Evolutionary conservation across 495 filamentous ascomycete species (phyloP).

Genomic region (Penicillium bialowiezense): DNA sequence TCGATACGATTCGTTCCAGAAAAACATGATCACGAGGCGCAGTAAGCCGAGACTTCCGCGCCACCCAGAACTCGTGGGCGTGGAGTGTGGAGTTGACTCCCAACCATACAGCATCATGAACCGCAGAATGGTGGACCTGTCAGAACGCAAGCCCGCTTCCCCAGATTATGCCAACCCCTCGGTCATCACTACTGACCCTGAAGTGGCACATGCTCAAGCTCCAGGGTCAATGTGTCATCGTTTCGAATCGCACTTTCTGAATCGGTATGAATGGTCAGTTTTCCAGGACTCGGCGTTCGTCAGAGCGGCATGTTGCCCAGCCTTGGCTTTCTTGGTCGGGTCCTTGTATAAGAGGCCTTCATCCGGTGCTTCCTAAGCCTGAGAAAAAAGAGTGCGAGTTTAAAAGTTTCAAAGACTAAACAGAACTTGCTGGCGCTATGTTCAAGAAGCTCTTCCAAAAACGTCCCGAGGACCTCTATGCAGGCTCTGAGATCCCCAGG

Average conservation of each 20-base stretch:
- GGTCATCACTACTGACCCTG: constrained; percentile 5
- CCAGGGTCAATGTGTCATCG: constrained; percentile 27
- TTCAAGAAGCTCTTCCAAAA: constrained; percentile 20
- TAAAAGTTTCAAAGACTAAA: neutral
- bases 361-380: neutral
- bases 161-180: constrained; percentile 14
- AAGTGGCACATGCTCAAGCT: neutral
- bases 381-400: neutral
- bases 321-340: constrained; percentile 1
- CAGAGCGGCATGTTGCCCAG: neutral
- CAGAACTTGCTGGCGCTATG: constrained; percentile 5
- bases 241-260: constrained; percentile 1
- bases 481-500: constrained; percentile 6
- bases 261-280: constrained; percentile 1
- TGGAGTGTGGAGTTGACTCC: constrained; percentile 12
- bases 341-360: constrained; percentile 5
- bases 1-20: neutral
- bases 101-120: constrained; percentile 1
- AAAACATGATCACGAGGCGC: constrained; percentile 11
- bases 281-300: neutral
- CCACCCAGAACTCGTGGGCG: constrained; percentile 12
- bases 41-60: constrained; percentile 3
- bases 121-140: constrained; percentile 5
- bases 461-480: constrained; percentile 14
- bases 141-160: constrained; percentile 14